Percentiles rank a stretch among this genome's conserved stretches.
These are phyloP conservation scores for Claviceps africana DNA, from an alignment of 2,329 filamentous ascomycete genomes.

Conservation along the genomic window DNA sequence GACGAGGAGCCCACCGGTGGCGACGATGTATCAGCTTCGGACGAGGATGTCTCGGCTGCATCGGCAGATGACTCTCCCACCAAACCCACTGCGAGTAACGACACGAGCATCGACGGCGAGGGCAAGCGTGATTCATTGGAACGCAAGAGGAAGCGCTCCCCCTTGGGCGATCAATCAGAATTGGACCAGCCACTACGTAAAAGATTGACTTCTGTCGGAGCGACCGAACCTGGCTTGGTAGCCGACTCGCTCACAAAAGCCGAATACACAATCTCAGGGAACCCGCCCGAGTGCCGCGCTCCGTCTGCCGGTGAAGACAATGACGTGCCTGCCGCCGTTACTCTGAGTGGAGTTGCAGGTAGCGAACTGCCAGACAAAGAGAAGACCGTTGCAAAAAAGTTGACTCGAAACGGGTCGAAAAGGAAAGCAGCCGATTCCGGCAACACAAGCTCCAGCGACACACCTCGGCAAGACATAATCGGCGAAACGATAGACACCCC, in stretches of 20 bases:
- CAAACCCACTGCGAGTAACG: conserved; percentile 17
- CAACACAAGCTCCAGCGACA: neutral
- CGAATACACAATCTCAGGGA: conserved; percentile 22
- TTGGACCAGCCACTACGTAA: conserved; percentile 37
- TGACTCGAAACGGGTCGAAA: conserved; percentile 27
- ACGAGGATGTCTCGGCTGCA: conserved; percentile 22
- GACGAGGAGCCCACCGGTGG: conserved; percentile 24
- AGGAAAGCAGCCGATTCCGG: conserved; percentile 18
- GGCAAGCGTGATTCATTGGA: conserved; percentile 21
- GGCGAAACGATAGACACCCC: conserved; percentile 21
- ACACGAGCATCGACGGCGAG: conserved; percentile 17
- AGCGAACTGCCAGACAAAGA: conserved; percentile 19
- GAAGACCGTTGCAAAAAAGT: conserved; percentile 23
- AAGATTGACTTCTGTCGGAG: conserved; percentile 35
- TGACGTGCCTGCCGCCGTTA: conserved; percentile 15
- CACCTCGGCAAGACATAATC: conserved; percentile 16
- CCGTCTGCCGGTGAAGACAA: conserved; percentile 35
- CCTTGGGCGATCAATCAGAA: conserved; percentile 29
- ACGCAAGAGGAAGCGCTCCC: conserved; percentile 38
- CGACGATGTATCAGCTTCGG: conserved; percentile 27
- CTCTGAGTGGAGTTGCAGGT: conserved; percentile 11
- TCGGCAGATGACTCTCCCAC: conserved; percentile 23
- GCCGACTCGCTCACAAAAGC: conserved; percentile 19
- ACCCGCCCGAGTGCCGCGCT: conserved; percentile 23
- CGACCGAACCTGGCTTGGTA: conserved; percentile 22